These are phyloP conservation scores for Aaosphaeria pasadenensis DNA, from an alignment of 2,329 filamentous ascomycete species.

Conservation along the genomic window DNA sequence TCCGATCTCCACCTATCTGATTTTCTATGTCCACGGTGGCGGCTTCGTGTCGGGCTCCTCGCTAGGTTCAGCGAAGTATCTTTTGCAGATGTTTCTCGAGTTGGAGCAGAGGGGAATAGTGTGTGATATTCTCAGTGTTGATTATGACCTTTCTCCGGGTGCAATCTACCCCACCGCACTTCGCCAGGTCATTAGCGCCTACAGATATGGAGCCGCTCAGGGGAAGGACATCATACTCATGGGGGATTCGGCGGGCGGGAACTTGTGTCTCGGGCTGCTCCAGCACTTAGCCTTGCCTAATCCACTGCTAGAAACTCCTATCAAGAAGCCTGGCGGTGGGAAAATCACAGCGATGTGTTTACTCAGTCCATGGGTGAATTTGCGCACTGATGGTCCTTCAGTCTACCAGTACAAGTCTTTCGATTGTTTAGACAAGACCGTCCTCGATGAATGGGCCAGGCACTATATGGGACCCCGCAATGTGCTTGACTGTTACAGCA, in stretches of 20 bases:
- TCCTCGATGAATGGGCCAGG: not conserved
- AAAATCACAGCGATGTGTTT: not conserved
- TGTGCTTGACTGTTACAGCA: not conserved
- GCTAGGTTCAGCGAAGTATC: not conserved
- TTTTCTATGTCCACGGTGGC: not conserved
- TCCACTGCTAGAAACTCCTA: not conserved
- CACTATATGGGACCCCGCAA: not conserved
- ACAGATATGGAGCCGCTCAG: not conserved
- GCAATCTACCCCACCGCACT: not conserved
- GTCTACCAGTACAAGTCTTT: not conserved
- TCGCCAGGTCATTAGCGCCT: not conserved
- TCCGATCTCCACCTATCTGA: no score
- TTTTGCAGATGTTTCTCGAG: not conserved
- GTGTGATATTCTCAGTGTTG: not conserved
- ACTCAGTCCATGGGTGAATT: not conserved
- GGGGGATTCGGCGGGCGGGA: not conserved
- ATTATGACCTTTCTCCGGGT: not conserved
- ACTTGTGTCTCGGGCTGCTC: not conserved
- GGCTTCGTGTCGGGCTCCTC: not conserved
- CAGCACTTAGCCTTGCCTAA: not conserved
- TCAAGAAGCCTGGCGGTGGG: no score
- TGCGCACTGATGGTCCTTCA: not conserved
- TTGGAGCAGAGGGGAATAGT: not conserved
- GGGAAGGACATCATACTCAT: not conserved
- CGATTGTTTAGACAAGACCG: not conserved